Conservation (phyloP, 2,329 filamentous ascomycete species). For the Zalaria sp. region DNA sequence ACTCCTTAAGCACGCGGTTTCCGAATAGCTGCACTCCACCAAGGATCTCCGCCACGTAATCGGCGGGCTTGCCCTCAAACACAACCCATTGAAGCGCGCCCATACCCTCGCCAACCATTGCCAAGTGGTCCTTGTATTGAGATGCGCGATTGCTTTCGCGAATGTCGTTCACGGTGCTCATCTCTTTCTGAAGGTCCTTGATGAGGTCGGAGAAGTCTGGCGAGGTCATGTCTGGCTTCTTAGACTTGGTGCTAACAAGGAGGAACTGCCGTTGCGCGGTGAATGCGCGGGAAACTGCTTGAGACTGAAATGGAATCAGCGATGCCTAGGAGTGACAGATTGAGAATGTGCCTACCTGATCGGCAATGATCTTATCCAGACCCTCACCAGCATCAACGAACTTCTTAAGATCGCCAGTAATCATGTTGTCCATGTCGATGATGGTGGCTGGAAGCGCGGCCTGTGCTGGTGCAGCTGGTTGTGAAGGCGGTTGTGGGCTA, state of each 20-base stretch:
- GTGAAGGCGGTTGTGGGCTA: conserved; percentile 15
- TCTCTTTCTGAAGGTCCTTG: conserved; percentile 72
- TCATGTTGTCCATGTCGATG: conserved; percentile 73
- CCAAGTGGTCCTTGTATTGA: conserved; percentile 65
- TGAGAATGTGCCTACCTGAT: conserved; percentile 25
- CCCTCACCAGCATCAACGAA: conserved; percentile 68
- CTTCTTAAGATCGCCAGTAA: conserved; percentile 57
- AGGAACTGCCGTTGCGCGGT: conserved; percentile 77
- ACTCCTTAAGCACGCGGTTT: conserved; percentile 82
- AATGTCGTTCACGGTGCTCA: conserved; percentile 65
- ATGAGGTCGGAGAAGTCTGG: conserved; percentile 61
- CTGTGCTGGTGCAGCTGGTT: conserved; percentile 18
- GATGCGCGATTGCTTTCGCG: conserved; percentile 69
- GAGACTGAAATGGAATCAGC: conserved; percentile 24
- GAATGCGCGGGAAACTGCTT: conserved; percentile 53
- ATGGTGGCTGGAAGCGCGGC: conserved; percentile 55
- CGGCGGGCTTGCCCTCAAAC: conserved; percentile 66
- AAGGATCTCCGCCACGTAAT: conserved; percentile 72
- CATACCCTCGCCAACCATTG: conserved; percentile 79
- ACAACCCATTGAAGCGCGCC: conserved; percentile 84
- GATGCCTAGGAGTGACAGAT: neutral
- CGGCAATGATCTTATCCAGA: conserved; percentile 43
- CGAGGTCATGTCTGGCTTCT: conserved; percentile 70
- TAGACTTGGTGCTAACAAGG: conserved; percentile 75
- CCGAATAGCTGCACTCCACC: conserved; percentile 85